Conservation (phyloP, 805 yeast genomes). For the Torulaspora microellipsoides region DNA sequence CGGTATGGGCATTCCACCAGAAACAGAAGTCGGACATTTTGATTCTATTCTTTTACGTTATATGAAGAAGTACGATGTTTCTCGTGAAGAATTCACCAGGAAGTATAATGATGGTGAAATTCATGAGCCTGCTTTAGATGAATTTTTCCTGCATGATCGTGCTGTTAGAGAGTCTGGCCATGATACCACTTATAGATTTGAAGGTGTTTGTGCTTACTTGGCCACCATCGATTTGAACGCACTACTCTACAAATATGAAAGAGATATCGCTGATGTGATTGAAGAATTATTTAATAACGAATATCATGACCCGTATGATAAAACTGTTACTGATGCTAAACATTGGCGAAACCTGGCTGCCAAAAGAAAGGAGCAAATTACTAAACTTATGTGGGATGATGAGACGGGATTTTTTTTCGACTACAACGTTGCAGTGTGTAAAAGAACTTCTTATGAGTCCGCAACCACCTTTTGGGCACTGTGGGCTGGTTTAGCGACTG, state of each 20-base stretch:
- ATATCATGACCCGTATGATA: conserved; percentile 39
- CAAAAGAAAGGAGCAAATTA: conserved; percentile 49
- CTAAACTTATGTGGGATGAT: conserved; percentile 80
- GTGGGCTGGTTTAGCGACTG: conserved; percentile 71
- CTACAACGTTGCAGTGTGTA: conserved; percentile 57
- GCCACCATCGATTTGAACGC: conserved; percentile 90
- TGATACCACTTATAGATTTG: conserved; percentile 87
- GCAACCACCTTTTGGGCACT: conserved; percentile 92
- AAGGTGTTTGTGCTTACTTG: conserved; percentile 81
- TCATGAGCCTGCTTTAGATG: conserved; percentile 77
- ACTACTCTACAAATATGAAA: conserved; percentile 82
- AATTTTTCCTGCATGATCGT: conserved; percentile 83
- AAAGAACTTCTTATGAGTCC: conserved; percentile 66
- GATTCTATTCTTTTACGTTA: conserved; percentile 64
- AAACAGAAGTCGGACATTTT: conserved; percentile 89
- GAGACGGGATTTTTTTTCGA: conserved; percentile 74
- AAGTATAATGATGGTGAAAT: conserved; percentile 65
- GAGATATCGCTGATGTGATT: conserved; percentile 69
- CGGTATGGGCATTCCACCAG: conserved; percentile 94
- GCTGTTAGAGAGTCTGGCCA: conserved; percentile 97
- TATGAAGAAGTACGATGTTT: conserved; percentile 53
- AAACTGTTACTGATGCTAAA: conserved; percentile 41
- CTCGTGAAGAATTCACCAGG: conserved; percentile 59
- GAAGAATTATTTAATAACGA: conserved; percentile 50
- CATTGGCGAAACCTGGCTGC: conserved; percentile 62